These are phyloP conservation scores for Amanita rimosa DNA, from an alignment of 768 basidiomycete species.

Conservation along the genomic window DNA sequence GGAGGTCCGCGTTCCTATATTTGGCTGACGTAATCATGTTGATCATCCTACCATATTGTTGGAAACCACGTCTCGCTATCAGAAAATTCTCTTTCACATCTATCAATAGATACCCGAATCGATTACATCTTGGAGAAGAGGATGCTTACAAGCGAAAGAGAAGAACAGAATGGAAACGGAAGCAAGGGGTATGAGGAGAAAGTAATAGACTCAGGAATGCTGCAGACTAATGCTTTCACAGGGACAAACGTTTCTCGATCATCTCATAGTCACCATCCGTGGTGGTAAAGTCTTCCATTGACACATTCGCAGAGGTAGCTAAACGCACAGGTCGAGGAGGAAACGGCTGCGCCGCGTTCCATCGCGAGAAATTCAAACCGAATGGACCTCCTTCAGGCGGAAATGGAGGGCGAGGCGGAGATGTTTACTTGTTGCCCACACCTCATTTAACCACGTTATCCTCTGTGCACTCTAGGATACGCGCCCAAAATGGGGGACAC, in stretches of 20 bases:
- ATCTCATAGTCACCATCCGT: conserved; percentile 66
- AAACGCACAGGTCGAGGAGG: conserved; percentile 67
- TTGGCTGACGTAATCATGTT: neutral
- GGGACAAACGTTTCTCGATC: conserved; percentile 77
- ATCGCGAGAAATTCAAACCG: conserved; percentile 77
- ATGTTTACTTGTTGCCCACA: conserved; percentile 77
- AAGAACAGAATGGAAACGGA: conserved; percentile 67
- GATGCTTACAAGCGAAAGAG: conserved; percentile 35
- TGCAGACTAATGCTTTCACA: conserved; percentile 18
- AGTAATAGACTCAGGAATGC: neutral
- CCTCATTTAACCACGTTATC: conserved; percentile 70
- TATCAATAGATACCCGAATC: neutral
- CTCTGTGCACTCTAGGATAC: conserved; percentile 55
- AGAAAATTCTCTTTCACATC: neutral
- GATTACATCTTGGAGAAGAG: conserved; percentile 15
- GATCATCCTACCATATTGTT: too few relatives aligned
- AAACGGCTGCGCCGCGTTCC: conserved; percentile 86
- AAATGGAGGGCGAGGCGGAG: conserved; percentile 82
- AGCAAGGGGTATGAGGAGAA: conserved; percentile 44
- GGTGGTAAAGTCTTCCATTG: conserved; percentile 38
- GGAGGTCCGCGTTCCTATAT: too few relatives aligned
- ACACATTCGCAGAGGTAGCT: neutral
- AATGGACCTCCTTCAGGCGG: conserved; percentile 90
- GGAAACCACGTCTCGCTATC: neutral
- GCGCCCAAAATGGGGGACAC: conserved; percentile 52